Base-by-base conservation (phyloP, 495 filamentous ascomycete genomes). In the Daldinia caldariorum region DNA sequence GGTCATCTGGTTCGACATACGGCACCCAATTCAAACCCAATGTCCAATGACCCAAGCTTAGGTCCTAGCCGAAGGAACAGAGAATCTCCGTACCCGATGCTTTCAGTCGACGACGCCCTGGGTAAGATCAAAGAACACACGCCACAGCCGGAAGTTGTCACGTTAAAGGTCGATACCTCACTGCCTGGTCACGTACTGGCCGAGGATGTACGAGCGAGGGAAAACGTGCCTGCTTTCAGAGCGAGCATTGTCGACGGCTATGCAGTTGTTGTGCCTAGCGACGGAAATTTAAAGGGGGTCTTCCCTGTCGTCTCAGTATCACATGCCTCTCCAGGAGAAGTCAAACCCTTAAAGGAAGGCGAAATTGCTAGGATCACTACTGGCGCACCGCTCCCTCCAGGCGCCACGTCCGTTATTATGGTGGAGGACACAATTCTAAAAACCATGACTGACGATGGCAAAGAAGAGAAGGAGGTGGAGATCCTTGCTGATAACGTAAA, bases 221-320 rank as follows among this genome's bases (percentile, higher is more conserved):
- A 97, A 74, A 83, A 89, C 13, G 96, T 98, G 0, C 95, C 95
- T 4, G 95, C 96, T 6, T 99, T 92, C 79, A 86, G 92, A 57
- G 95, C 95, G 43, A 97, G 94, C 74, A 99, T 97, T 63, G 96
- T 99, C 3, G 95, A 99, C 76, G 95, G 95, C 10, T 99, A 99
- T 75, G 96, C 96, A 3, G 85, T 97, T 16, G 81, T 89, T 38
- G 88, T 87, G 7, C 79, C 86, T 9, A 73, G 83, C 7, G 81
- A 87, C 39, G 87, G 84, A 0, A 89, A 87, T 41, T 85, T 89
- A 9, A 91, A 89, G 67, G 93, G 93, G 0, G 80, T 89, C 0
- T 98, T 94, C 71, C 94, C 95, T 4, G 95, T 99, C 18, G 89
- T 90, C 1, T 90, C 91, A 0, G 84, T 97, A 22, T 94, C 93